Conservation (phyloP, 2,329 filamentous ascomycete species). For the Apiospora pterosperma region DNA sequence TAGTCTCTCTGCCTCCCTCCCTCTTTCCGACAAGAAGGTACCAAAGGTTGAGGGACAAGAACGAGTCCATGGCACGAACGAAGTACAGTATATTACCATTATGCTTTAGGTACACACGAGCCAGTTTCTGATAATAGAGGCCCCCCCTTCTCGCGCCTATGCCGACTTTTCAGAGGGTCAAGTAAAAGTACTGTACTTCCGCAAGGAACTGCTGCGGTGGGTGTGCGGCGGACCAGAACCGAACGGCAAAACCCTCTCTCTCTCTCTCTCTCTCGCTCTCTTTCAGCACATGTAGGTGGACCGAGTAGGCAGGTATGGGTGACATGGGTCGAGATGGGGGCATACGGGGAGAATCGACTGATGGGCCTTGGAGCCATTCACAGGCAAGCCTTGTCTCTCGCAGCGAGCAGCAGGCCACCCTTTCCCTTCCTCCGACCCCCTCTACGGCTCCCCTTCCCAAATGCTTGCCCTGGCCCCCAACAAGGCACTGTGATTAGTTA, state of each 20-base stretch:
- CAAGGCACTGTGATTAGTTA: conserved; percentile 39
- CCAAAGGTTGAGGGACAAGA: background rate
- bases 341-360: conserved; percentile 23
- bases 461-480: conserved; percentile 33
- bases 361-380: conserved; percentile 25
- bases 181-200: background rate
- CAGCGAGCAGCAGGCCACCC: background rate
- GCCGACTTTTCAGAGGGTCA: background rate
- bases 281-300: conserved; percentile 18
- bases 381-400: conserved; percentile 21
- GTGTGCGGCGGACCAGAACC: conserved; percentile 2
- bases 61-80: background rate
- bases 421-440: conserved; percentile 13
- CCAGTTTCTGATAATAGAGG: background rate
- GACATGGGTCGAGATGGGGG: conserved; percentile 30
- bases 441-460: conserved; percentile 25
- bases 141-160: background rate
- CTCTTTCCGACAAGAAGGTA: too few relatives aligned
- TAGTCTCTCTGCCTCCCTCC: background rate
- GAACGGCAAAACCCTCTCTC: conserved; percentile 6
- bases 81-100: background rate
- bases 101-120: background rate
- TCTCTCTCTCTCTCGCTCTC: background rate
- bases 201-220: background rate
- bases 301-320: conserved; percentile 27